Evolutionary conservation across 2,329 filamentous ascomycete genomes (phyloP), one percentile per base, ranked within the genome.

Genomic region (Aspergillus sp.): DNA sequence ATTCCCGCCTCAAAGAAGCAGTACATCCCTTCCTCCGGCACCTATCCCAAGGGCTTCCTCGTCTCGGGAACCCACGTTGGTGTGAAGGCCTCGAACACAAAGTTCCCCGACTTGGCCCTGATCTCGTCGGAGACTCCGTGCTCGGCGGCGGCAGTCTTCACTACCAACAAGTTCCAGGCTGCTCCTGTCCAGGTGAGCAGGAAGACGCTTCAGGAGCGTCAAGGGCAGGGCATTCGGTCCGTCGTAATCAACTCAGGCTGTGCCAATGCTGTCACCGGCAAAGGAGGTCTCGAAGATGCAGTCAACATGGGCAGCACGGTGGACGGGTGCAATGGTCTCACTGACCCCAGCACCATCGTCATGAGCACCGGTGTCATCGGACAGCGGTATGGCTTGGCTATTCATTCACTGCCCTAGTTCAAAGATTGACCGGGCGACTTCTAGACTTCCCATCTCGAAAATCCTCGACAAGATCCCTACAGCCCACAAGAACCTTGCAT

Each of bases 321-420:
- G 6, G 90, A 96, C 62, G 73, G 80, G 43, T 79, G 78, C 54
- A 81, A 81, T 50, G 67, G 67, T n/a, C 57, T 65, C 8, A 65
- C 69, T 35, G 71, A 74, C 37, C 72, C 77, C 32, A 77, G 75
- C 53, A 93, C 88, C n/a, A 76, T 98, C 38, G 91, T 97, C 49
- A 97, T 98, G 93, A 96, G 90, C 65, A 98, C 93, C 2, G 93
- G 93, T 43, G 93, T 98, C 36, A 98, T 98, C 62, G 93, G 93
- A 7, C 91, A 97, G 69, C 83, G 88, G 83, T 85, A 65, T 52
- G 69, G 19, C 19, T 28, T 7, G 7, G n/a, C n/a, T n/a, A n/a
- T n/a, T n/a, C n/a, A n/a, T n/a, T n/a, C n/a, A n/a, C n/a, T n/a
- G n/a, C n/a, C n/a, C n/a, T n/a, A n/a, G n/a, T n/a, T n/a, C n/a